Percentiles rank a stretch among this genome's conserved stretches.
Evolutionary conservation across 108 stramenopile species (phyloP).

Genomic region (Mediolabrus comicus): DNA sequence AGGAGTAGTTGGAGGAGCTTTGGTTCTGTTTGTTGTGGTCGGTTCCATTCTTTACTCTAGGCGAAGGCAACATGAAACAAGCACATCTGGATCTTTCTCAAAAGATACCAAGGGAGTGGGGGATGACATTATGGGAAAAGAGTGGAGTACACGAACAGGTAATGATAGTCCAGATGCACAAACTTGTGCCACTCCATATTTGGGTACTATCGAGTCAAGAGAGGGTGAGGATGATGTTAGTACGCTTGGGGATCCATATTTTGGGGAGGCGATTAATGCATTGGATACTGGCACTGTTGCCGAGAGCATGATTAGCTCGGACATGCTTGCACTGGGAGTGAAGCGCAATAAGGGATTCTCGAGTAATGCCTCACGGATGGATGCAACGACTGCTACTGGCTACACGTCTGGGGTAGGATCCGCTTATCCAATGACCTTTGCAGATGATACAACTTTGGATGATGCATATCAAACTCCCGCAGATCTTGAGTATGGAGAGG

Average conservation of each 20-base stretch:
- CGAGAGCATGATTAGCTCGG: slow-evolving; percentile 31
- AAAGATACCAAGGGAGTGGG: neutral
- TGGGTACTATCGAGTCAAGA: slow-evolving; percentile 44
- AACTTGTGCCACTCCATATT: slow-evolving; percentile 10
- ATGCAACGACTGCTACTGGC: slow-evolving; percentile 10
- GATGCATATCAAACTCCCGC: slow-evolving; percentile 32
- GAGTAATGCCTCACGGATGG: slow-evolving; percentile 24
- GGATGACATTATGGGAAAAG: neutral
- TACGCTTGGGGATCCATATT: slow-evolving; percentile 82
- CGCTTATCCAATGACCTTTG: slow-evolving; percentile 22
- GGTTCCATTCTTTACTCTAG: neutral
- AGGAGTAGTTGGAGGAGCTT: slow-evolving; percentile 26
- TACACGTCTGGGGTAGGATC: neutral
- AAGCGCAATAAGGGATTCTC: slow-evolving; percentile 24
- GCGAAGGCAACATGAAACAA: neutral
- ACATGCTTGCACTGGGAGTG: slow-evolving; percentile 11
- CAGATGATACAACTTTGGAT: slow-evolving; percentile 39
- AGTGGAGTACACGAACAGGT: neutral
- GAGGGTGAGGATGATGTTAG: slow-evolving; percentile 80
- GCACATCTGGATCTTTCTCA: neutral
- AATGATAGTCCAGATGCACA: neutral
- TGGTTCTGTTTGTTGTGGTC: slow-evolving; percentile 3
- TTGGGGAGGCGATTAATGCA: slow-evolving; percentile 54
- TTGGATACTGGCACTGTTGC: slow-evolving; percentile 20
- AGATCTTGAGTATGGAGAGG: neutral